Percentiles rank a stretch among this genome's conserved stretches.
These are phyloP conservation scores for Euphorbia lathyris DNA, from an alignment of 345 rosid species.

Conservation along the genomic window DNA sequence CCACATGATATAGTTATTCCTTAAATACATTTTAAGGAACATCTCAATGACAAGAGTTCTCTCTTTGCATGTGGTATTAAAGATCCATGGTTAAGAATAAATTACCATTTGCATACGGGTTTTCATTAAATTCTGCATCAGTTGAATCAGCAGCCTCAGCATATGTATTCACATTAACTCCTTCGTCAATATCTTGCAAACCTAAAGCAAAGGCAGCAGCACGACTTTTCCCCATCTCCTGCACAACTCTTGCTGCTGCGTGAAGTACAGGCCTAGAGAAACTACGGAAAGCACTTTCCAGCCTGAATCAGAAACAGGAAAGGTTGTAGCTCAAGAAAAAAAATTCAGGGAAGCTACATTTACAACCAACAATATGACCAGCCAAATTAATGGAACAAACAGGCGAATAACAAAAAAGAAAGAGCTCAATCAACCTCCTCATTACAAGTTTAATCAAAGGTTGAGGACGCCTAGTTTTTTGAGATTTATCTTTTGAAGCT, in stretches of 20 bases:
- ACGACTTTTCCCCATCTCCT: slow-evolving; percentile 95
- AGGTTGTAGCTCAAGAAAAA: not conserved
- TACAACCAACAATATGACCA: not conserved
- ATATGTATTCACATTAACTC: slow-evolving; percentile 59
- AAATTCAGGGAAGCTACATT: not conserved
- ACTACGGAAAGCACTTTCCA: slow-evolving; percentile 98
- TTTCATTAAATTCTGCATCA: slow-evolving; percentile 69
- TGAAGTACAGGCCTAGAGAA: slow-evolving; percentile 99
- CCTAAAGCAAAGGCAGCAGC: slow-evolving; percentile 98
- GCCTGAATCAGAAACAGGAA: slow-evolving; percentile 40
- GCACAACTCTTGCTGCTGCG: slow-evolving; percentile 98
- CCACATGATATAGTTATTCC: not conserved
- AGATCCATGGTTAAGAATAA: slow-evolving; percentile 2
- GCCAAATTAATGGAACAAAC: not conserved
- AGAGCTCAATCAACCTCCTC: slow-evolving; percentile 68
- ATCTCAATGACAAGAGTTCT: not conserved
- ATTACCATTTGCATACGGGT: slow-evolving; percentile 78
- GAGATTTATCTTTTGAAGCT: slow-evolving; percentile 71
- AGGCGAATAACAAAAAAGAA: slow-evolving; percentile 1
- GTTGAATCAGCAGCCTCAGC: slow-evolving; percentile 55
- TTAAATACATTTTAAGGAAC: not conserved
- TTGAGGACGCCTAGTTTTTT: slow-evolving; percentile 90
- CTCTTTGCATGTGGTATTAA: not conserved
- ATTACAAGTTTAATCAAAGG: slow-evolving; percentile 93
- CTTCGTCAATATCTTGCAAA: slow-evolving; percentile 86